phyloP scores from a whole-genome alignment of 2,329 filamentous ascomycete species.

The Cercospora zeina region DNA sequence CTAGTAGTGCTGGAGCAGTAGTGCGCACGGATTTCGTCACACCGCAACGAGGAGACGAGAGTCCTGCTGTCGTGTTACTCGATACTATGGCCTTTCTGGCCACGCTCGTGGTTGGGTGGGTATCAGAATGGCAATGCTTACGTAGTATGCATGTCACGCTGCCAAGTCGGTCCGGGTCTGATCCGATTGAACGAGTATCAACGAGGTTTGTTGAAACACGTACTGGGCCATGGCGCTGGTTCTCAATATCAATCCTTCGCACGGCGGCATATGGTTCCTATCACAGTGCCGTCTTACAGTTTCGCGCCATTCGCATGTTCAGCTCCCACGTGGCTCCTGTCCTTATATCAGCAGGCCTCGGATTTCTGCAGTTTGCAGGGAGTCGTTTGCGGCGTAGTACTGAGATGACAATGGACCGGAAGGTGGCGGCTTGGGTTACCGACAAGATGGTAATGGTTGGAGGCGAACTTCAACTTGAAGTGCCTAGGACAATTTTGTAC shows the following conservation, averaged over 20 bases:
- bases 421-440: background rate
- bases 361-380: background rate
- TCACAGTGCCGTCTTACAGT: too few relatives aligned
- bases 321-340: background rate
- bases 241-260: too few relatives aligned
- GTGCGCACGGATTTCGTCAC: slow-evolving; percentile 5
- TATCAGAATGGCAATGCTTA: slow-evolving; percentile 7
- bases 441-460: background rate
- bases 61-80: slow-evolving; percentile 1
- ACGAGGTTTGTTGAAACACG: too few relatives aligned
- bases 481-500: slow-evolving; percentile 73
- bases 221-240: background rate
- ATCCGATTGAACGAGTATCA: background rate
- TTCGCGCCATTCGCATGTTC: background rate
- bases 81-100: background rate
- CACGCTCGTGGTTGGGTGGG: slow-evolving; percentile 2
- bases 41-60: slow-evolving; percentile 3
- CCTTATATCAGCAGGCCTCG: background rate
- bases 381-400: background rate
- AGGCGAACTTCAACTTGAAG: background rate
- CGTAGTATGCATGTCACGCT: background rate
- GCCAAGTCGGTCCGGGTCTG: background rate
- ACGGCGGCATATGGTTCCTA: too few relatives aligned
- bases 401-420: background rate
- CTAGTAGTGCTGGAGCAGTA: background rate